Evolutionary conservation across 2,329 filamentous ascomycete genomes (phyloP).

Genomic region (Xylariaceae sp.): DNA sequence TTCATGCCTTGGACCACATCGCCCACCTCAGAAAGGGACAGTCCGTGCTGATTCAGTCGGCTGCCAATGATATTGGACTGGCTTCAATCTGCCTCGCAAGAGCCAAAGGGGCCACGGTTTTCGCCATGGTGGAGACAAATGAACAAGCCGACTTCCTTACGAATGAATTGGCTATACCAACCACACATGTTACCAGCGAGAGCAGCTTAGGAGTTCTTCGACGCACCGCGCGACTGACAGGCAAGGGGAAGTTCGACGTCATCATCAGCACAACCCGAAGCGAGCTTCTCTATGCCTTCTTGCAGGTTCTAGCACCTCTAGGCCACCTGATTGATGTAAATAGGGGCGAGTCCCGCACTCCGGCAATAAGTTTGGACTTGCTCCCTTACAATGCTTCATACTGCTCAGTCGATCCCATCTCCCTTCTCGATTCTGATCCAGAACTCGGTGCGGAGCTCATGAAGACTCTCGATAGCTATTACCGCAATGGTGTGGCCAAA

Average conservation of each 20-base stretch:
- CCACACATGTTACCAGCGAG: neutral
- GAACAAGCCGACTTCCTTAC: neutral
- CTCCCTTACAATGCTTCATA: slow-evolving; percentile 4
- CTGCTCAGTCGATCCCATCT: slow-evolving; percentile 10
- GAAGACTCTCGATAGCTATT: slow-evolving; percentile 7
- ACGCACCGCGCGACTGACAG: neutral
- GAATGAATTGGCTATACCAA: neutral
- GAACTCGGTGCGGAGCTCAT: slow-evolving; percentile 9
- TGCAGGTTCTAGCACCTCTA: slow-evolving; percentile 4
- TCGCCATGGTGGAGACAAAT: slow-evolving; percentile 16
- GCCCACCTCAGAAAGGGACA: slow-evolving; percentile 21
- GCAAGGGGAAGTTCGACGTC: slow-evolving; percentile 12
- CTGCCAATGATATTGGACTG: slow-evolving; percentile 21
- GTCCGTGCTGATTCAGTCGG: slow-evolving; percentile 27
- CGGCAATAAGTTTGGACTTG: neutral
- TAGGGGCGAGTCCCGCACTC: neutral
- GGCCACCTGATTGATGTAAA: slow-evolving; percentile 9
- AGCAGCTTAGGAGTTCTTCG: neutral
- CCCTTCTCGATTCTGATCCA: slow-evolving; percentile 8
- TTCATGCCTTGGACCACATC: slow-evolving; percentile 28
- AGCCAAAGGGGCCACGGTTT: slow-evolving; percentile 18
- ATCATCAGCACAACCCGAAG: slow-evolving; percentile 7
- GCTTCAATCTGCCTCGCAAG: slow-evolving; percentile 21
- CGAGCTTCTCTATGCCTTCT: neutral
- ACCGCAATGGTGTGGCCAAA: neutral